phyloP scores from a whole-genome alignment of 169 alveolate genomes.

The Sarcocystis neurona region DNA sequence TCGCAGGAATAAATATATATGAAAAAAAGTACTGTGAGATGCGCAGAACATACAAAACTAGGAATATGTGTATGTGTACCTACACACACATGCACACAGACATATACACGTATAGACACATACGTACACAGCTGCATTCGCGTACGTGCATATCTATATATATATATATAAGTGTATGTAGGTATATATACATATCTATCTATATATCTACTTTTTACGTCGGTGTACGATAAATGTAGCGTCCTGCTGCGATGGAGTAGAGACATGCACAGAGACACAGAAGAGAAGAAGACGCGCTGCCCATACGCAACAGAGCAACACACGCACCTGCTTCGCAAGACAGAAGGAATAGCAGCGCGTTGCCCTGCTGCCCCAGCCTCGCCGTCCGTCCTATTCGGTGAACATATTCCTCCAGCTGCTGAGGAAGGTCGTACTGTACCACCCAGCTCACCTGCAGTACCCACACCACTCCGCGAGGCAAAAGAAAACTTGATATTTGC shows the following conservation, averaged over 20 bases:
- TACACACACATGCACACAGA: too few species aligned
- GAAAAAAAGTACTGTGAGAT: too few species aligned
- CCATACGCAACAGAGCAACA: not conserved
- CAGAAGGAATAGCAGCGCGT: slow-evolving; percentile 71
- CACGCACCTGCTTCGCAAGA: slow-evolving; percentile 32
- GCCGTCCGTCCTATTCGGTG: slow-evolving; percentile 99
- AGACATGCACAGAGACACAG: not conserved
- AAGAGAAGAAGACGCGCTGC: not conserved
- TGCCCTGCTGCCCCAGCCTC: slow-evolving; percentile 92
- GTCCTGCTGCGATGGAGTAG: not conserved
- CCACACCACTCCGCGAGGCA: slow-evolving; percentile 17
- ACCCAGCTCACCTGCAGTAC: slow-evolving; percentile 44
- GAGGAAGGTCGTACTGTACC: slow-evolving; percentile 59
- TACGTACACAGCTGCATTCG: too few species aligned
- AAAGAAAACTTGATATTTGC: not conserved
- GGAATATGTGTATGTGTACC: too few species aligned
- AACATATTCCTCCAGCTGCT: slow-evolving; percentile 84
- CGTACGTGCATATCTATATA: too few species aligned
- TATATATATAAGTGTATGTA: too few species aligned
- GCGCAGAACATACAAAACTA: too few species aligned
- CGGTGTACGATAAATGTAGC: too few species aligned
- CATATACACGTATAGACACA: too few species aligned
- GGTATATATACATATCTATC: too few species aligned
- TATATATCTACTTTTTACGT: too few species aligned
- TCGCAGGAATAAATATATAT: too few species aligned